Base-by-base conservation (phyloP, 2,329 filamentous ascomycete genomes). In the Atkinsonella hypoxylon region DNA sequence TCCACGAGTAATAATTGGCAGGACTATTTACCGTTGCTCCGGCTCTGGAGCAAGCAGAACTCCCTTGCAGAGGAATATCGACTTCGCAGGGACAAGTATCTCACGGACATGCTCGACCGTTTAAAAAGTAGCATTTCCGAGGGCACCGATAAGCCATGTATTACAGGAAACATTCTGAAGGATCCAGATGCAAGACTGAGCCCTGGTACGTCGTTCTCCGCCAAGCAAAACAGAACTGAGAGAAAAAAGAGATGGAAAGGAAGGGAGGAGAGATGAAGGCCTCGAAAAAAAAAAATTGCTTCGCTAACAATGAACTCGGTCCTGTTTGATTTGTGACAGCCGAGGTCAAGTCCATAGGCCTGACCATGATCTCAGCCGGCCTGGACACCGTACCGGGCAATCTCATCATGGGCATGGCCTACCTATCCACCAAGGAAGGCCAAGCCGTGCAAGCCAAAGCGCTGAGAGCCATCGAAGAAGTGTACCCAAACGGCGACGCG, bases 1-100 rank as follows among this genome's bases (percentile, higher is more conserved):
- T 85, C 80, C 26, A 91, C 86, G 0, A 87, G 83, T 58, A 88
- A 89, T 61, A 91, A 91, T 63, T 87, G 85, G 80, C 84, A 88
- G 60, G 87, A 93, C 60, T 91, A 91, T 57, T 79, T 93, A n/a
- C 86, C 87, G 0, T 59, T 90, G 5, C 63, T 93, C 53, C 75
- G 87, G 30, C 64, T 89, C 2, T 75, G 79, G 56, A 76, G 81
- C 2, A 78, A 73, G 32, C 75, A 75, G 55, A 88, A 80, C 58
- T 71, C 72, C 2, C 75, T 80, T 46, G 84, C 86, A 0, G 68
- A 76, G 8, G 78, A 82, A 53, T 87, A 82, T 65, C 77, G 85
- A 38, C 69, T 70, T n/a, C 74, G 87, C 18, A 74, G 87, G 48
- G 85, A 89, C 55, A 77, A 74, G 48, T 88, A 70, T 72, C 79